Percentiles rank a stretch among this genome's conserved stretches.
These are phyloP conservation scores for Vitis rotundifolia DNA, from an alignment of 164 flowering plant species.

Conservation along the genomic window DNA sequence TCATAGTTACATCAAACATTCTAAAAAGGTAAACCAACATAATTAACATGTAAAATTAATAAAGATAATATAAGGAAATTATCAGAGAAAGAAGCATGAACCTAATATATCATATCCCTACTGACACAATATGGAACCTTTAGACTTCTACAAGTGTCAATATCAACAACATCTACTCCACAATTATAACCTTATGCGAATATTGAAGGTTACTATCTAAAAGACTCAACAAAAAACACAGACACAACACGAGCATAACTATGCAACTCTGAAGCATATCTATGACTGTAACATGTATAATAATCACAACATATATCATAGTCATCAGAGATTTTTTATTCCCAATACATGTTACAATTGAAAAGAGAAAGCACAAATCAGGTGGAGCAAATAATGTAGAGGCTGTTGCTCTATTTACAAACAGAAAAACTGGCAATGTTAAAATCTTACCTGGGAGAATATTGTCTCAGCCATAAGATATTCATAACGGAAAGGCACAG, in stretches of 20 bases:
- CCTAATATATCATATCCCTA: not conserved
- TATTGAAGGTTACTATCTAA: too few species aligned
- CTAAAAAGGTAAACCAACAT: not conserved
- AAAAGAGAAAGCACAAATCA: not conserved
- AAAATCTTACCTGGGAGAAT: conserved; percentile 81
- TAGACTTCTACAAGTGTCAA: too few species aligned
- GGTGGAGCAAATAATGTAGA: too few species aligned
- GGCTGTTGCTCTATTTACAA: too few species aligned
- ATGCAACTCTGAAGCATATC: not conserved
- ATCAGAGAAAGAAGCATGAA: not conserved
- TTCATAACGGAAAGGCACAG: conserved; percentile 96
- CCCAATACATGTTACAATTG: not conserved
- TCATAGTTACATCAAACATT: not conserved
- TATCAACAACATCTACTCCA: not conserved
- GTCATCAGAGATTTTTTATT: not conserved
- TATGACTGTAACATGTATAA: not conserved
- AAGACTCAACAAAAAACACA: too few species aligned
- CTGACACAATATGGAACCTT: not conserved
- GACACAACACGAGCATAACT: too few species aligned
- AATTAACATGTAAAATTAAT: not conserved
- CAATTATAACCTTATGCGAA: too few species aligned
- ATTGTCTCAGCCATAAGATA: conserved; percentile 98
- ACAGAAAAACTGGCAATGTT: not conserved
- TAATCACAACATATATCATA: too few species aligned
- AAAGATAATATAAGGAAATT: not conserved